Percentiles rank a stretch among this genome's conserved stretches.
These are phyloP conservation scores for Salvia splendens DNA, from an alignment of 257 asterid genomes.

Conservation along the genomic window DNA sequence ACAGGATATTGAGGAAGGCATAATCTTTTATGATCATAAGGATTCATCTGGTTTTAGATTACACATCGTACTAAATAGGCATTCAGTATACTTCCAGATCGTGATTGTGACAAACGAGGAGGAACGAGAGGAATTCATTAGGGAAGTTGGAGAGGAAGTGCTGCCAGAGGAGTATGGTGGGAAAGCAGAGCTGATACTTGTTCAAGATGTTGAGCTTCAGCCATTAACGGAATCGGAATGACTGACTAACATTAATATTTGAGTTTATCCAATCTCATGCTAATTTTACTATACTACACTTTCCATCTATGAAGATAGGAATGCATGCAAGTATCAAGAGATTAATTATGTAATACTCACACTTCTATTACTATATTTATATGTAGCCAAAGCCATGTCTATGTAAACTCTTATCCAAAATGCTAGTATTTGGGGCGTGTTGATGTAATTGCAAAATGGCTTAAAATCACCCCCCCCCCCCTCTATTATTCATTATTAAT, in stretches of 20 bases:
- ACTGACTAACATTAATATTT: constrained; percentile 26
- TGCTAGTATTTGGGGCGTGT: too few relatives aligned
- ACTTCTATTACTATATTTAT: not conserved
- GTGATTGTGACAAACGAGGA: constrained; percentile 63
- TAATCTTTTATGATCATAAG: not conserved
- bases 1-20: not conserved
- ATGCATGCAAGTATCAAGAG: not conserved
- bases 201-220: constrained; percentile 52
- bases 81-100: constrained; percentile 37
- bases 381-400: not conserved
- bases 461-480: too few relatives aligned
- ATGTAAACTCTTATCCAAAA: not conserved
- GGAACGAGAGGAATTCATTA: constrained; percentile 43
- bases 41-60: not conserved
- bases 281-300: not conserved
- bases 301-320: constrained; percentile 12
- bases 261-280: constrained; percentile 14
- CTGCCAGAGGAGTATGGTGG: constrained; percentile 85
- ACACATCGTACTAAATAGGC: not conserved
- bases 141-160: constrained; percentile 59
- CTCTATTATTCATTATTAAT: too few relatives aligned
- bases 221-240: constrained; percentile 34
- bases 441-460: too few relatives aligned
- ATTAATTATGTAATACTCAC: constrained; percentile 12
- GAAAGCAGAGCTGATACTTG: constrained; percentile 44